phyloP scores from a whole-genome alignment of 495 filamentous ascomycete genomes.

The Bacidia rubella region DNA sequence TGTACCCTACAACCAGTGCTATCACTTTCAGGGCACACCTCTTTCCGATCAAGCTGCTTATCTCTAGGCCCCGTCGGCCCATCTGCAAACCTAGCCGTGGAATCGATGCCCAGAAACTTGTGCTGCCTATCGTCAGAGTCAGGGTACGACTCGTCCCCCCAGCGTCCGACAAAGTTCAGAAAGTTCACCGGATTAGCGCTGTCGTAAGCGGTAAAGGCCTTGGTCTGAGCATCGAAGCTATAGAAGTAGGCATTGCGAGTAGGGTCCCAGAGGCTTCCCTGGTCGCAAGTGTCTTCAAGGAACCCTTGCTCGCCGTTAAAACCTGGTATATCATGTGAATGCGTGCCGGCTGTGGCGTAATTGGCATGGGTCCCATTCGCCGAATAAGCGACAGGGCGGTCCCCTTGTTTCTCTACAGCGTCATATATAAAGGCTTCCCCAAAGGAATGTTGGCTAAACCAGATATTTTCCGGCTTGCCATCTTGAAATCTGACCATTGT shows the following conservation, averaged over 20 bases:
- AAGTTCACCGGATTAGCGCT: constrained; percentile 32
- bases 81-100: constrained; percentile 30
- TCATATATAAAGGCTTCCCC: constrained; percentile 51
- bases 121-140: constrained; percentile 30
- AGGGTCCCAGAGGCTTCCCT: constrained; percentile 42
- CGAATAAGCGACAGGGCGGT: constrained; percentile 38
- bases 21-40: constrained; percentile 28
- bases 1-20: constrained; percentile 10
- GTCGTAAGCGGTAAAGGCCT: constrained; percentile 31
- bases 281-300: constrained; percentile 49
- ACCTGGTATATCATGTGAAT: constrained; percentile 44
- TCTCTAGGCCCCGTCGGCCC: constrained; percentile 45
- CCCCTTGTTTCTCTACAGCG: constrained; percentile 38
- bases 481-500: constrained; percentile 54
- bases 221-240: constrained; percentile 27
- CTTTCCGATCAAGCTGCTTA: constrained; percentile 33
- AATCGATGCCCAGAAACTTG: constrained; percentile 30
- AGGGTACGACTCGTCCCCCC: constrained; percentile 45
- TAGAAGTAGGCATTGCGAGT: constrained; percentile 36
- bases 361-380: constrained; percentile 46
- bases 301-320: constrained; percentile 45
- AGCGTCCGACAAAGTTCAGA: constrained; percentile 39
- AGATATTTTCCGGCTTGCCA: constrained; percentile 42
- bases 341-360: constrained; percentile 37
- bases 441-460: constrained; percentile 49